Evolutionary conservation across 257 asterid species (phyloP).

Genomic region (Nicotiana sylvestris): DNA sequence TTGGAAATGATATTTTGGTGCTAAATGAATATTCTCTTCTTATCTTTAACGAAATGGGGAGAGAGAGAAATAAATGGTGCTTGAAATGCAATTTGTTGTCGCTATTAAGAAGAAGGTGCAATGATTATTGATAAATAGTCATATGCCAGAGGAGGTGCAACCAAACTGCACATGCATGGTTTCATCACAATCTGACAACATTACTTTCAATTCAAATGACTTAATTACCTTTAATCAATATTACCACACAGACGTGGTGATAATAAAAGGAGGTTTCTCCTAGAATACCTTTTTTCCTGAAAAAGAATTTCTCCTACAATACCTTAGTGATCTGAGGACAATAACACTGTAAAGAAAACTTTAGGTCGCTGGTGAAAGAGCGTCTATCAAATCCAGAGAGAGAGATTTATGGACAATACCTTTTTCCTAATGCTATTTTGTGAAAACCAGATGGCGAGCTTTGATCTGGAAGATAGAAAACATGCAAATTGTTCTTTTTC

Average conservation of each 20-base stretch:
- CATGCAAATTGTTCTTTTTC: background rate
- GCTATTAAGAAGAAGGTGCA: constrained; percentile 28
- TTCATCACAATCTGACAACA: constrained; percentile 40
- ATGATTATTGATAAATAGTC: constrained; percentile 20
- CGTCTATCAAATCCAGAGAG: background rate
- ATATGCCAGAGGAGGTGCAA: constrained; percentile 46
- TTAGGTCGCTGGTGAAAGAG: background rate
- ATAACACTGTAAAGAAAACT: background rate
- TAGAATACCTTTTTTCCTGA: background rate
- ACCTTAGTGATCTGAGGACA: background rate
- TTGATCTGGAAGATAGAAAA: background rate
- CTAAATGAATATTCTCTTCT: constrained; percentile 50
- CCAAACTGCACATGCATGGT: constrained; percentile 77
- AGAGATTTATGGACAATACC: background rate
- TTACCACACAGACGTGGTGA: background rate
- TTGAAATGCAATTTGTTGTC: constrained; percentile 44
- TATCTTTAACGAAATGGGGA: constrained; percentile 6
- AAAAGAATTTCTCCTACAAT: too few relatives aligned
- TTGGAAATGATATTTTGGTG: constrained; percentile 31
- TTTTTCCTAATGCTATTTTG: background rate
- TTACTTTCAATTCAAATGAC: constrained; percentile 27
- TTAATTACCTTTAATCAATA: constrained; percentile 23
- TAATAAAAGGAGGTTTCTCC: background rate
- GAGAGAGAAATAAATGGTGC: constrained; percentile 31
- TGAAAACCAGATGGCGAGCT: background rate